Evolutionary conservation across 225 moss, liverwort and hornwort genomes (phyloP).

Genomic region (Asterella californica): DNA sequence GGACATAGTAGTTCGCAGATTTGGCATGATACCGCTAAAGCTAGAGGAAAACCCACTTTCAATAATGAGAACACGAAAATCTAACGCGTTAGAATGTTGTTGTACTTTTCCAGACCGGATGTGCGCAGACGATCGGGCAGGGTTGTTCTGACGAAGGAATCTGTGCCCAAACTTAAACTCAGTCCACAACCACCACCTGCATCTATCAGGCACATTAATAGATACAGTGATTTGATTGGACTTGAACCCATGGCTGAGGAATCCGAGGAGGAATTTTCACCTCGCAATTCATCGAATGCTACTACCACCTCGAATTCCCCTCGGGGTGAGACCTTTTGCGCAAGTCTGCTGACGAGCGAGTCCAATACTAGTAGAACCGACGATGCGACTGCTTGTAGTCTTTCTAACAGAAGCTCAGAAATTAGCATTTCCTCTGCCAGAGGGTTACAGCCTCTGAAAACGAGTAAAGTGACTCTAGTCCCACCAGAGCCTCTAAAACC

Average conservation of each 20-base stretch:
- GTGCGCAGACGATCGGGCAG: conserved; percentile 11
- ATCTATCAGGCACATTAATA: conserved; percentile 20
- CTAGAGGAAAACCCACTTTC: no score
- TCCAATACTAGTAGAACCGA: conserved; percentile 21
- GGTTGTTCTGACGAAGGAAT: conserved; percentile 17
- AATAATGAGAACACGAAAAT: neutral
- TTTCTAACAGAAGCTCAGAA: conserved; percentile 1
- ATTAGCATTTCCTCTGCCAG: neutral
- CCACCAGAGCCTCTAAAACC: conserved; percentile 8
- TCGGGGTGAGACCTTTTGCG: neutral
- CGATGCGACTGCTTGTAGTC: conserved; percentile 7
- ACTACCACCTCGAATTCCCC: conserved; percentile 25
- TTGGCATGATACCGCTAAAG: neutral
- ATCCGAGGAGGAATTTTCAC: conserved; percentile 26
- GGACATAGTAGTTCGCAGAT: neutral
- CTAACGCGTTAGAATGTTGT: neutral
- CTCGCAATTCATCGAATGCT: conserved; percentile 9
- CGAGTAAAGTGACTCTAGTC: conserved; percentile 9
- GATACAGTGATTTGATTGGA: conserved; percentile 32
- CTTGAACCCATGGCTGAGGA: conserved; percentile 40
- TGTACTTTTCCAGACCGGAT: conserved; percentile 11
- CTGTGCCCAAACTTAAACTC: neutral
- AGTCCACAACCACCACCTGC: neutral
- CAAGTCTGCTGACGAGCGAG: conserved; percentile 11
- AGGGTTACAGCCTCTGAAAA: conserved; percentile 10